Base-by-base conservation (phyloP, 2,329 filamentous ascomycete species). In the Microascus cirrosus region DNA sequence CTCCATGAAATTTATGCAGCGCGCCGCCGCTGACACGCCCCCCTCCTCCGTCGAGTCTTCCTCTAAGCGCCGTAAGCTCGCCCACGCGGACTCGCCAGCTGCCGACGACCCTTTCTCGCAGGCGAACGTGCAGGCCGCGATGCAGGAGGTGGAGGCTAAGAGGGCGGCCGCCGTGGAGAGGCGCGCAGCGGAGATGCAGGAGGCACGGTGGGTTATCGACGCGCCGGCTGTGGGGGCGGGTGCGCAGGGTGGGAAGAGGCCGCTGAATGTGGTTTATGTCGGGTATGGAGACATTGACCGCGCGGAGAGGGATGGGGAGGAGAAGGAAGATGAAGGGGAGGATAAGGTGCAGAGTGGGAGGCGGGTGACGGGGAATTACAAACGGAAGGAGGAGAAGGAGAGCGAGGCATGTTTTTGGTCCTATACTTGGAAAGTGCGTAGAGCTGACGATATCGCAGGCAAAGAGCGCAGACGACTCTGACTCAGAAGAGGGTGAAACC, bases 1-100 rank as follows among this genome's bases (percentile, higher is more conserved):
- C 67, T 92, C 89, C 42, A 96, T 96, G 91, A 95, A 95, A 76
- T 96, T 96, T 69, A 96, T 96, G 92, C 92, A 95, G 77, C 83
- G 92, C 60, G 67, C 71, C 55, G 69, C 74, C 60, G 69, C 79
- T 62, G 67, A 75, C 60, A 65, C 71, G 54, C 68, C 74, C 20
- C 74, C 74, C 60, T 69, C 80, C 62, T 67, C 75, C 65, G 71
- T 73, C 55, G 77, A 81, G 20, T 81, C 69, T 66, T 78, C 70
- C 59, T 73, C 80, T 15, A 91, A 92, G 70, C 84, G 84, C 63
- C 80, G 83, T 62, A 87, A 86, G 66, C 55, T 73, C 60, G 60
- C 73, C 60, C 62, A 70, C 61, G 57, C 77, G 13, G 75, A 77
- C 36, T 35, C 53, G 1, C 32, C 45, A 2, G 25, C 42, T 10